These are phyloP conservation scores for Emydomyces testavorans DNA, from an alignment of 2,329 filamentous ascomycete genomes.

Conservation along the genomic window DNA sequence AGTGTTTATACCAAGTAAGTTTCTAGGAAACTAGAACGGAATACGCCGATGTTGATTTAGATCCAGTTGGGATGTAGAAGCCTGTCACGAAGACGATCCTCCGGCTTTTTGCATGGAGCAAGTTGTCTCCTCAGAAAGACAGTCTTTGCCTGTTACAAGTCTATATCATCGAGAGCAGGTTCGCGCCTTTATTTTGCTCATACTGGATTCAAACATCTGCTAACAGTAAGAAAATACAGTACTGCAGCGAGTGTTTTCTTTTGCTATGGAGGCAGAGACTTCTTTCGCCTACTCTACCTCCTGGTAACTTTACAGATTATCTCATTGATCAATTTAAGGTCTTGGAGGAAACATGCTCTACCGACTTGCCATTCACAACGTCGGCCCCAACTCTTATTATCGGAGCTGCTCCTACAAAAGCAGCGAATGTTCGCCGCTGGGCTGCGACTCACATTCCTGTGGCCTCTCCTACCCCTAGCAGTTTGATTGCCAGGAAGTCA, in stretches of 20 bases:
- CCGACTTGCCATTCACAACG: constrained; percentile 10
- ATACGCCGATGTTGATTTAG: not conserved
- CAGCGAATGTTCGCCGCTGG: not conserved
- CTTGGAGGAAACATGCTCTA: constrained; percentile 14
- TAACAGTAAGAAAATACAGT: constrained; percentile 10
- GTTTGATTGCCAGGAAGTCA: not conserved
- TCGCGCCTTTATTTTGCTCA: not conserved
- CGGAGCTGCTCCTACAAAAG: not conserved
- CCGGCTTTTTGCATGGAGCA: constrained; percentile 10
- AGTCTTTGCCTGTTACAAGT: constrained; percentile 14
- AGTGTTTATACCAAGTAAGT: constrained; percentile 12
- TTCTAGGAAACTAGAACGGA: constrained; percentile 5
- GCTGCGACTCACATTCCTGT: not conserved
- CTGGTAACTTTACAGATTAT: constrained; percentile 16
- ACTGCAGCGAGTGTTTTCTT: constrained; percentile 18
- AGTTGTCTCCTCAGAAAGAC: not conserved
- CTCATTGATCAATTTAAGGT: constrained; percentile 16
- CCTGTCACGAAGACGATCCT: constrained; percentile 14
- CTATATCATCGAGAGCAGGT: constrained; percentile 16
- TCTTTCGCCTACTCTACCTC: constrained; percentile 14
- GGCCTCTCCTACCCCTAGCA: not conserved
- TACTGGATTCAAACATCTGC: not conserved
- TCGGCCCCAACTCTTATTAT: constrained; percentile 12
- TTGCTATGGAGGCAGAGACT: constrained; percentile 17
- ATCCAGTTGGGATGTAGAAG: constrained; percentile 10